Evolutionary conservation across 371 early-diverging fungal genomes (phyloP).

Genomic region (Mucor irregularis): DNA sequence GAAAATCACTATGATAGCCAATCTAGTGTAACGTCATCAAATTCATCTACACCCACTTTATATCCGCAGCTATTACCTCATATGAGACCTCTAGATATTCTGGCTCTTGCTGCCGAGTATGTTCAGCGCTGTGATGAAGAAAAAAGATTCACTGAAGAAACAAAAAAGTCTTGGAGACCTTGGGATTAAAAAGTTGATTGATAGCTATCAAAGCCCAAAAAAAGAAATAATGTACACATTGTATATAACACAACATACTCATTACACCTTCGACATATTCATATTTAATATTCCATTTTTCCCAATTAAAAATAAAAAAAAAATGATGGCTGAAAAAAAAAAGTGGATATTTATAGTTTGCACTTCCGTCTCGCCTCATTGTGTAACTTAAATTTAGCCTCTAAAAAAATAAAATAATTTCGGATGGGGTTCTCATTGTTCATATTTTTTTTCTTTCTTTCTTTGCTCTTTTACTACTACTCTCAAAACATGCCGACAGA

Average conservation of each 20-base stretch:
- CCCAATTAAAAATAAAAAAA: no score
- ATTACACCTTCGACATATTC: no score
- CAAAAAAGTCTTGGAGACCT: slow-evolving; percentile 23
- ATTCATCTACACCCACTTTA: slow-evolving; percentile 30
- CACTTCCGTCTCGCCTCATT: no score
- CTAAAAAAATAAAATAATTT: no score
- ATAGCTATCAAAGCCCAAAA: background rate
- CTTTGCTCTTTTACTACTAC: background rate
- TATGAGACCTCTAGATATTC: slow-evolving; percentile 46
- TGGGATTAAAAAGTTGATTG: slow-evolving; percentile 27
- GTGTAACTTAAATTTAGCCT: no score
- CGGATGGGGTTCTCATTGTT: no score
- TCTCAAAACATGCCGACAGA: background rate
- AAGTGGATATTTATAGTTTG: no score
- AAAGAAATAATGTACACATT: background rate
- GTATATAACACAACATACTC: background rate
- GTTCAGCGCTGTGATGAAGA: slow-evolving; percentile 48
- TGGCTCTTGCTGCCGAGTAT: slow-evolving; percentile 53
- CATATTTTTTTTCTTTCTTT: no score
- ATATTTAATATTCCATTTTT: no score
- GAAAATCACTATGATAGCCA: slow-evolving; percentile 19
- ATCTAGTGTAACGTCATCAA: slow-evolving; percentile 35
- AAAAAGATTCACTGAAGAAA: slow-evolving; percentile 25
- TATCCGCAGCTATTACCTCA: slow-evolving; percentile 28
- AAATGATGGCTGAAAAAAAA: no score